Evolutionary conservation across 352 stramenopile species (phyloP).

Genomic region (Thalassiosira livingstoniorum): DNA sequence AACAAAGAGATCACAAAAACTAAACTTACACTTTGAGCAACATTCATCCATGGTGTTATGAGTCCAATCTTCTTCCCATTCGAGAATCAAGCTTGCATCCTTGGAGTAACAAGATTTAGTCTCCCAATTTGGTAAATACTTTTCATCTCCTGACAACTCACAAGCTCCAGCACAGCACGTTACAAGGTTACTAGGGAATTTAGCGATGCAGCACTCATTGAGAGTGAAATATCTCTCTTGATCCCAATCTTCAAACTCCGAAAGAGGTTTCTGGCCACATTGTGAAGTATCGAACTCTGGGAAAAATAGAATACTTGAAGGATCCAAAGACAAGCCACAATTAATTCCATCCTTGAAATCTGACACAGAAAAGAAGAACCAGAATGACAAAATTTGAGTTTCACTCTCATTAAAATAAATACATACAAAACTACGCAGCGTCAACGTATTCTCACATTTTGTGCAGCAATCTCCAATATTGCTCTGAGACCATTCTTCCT

Average conservation of each 20-base stretch:
- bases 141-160: not conserved
- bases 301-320: too few relatives aligned
- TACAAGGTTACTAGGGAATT: not conserved
- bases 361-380: too few relatives aligned
- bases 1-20: too few relatives aligned
- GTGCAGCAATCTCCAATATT: constrained; percentile 13
- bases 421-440: too few relatives aligned
- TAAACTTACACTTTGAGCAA: constrained; percentile 7
- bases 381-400: too few relatives aligned
- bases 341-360: too few relatives aligned
- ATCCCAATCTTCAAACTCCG: not conserved
- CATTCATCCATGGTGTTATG: constrained; percentile 1
- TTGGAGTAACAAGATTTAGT: not conserved
- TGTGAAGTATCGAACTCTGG: constrained; percentile 15
- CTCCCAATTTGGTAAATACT: constrained; percentile 1
- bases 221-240: not conserved
- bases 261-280: constrained; percentile 19
- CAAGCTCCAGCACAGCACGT: constrained; percentile 5
- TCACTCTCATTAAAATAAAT: too few relatives aligned
- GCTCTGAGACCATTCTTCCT: not conserved
- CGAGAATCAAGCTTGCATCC: not conserved
- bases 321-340: too few relatives aligned
- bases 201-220: not conserved
- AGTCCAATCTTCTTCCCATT: constrained; percentile 13
- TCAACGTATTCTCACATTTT: too few relatives aligned